These are phyloP conservation scores for Mucor indicus DNA, from an alignment of 371 early-diverging fungal genomes.

Conservation along the genomic window DNA sequence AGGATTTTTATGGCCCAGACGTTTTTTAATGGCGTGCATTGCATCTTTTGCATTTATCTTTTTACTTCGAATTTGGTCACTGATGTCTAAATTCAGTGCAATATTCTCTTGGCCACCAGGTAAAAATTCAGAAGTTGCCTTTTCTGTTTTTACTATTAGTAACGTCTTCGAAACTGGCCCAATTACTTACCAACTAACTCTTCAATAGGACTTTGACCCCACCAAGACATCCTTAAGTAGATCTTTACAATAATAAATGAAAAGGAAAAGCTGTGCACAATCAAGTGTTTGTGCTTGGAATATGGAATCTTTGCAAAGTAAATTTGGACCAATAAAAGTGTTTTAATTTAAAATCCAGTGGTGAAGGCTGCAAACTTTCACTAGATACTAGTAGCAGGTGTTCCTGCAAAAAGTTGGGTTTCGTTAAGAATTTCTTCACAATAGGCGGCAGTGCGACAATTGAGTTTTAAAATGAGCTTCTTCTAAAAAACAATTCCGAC, in stretches of 20 bases:
- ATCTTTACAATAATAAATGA: conserved; percentile 4
- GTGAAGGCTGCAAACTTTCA: too few relatives aligned
- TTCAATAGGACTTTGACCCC: conserved; percentile 41
- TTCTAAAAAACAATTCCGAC: too few relatives aligned
- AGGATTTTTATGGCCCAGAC: conserved; percentile 84
- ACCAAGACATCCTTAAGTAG: conserved; percentile 37
- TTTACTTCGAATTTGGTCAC: conserved; percentile 91
- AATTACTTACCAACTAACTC: conserved; percentile 42
- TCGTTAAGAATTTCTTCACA: too few relatives aligned
- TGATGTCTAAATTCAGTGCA: conserved; percentile 80
- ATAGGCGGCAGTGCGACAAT: too few relatives aligned
- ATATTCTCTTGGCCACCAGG: conserved; percentile 87
- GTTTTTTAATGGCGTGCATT: conserved; percentile 68
- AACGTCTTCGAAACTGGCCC: too few relatives aligned
- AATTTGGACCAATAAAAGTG: too few relatives aligned
- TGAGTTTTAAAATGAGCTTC: too few relatives aligned
- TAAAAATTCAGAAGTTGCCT: conserved; percentile 87
- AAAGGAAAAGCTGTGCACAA: too few relatives aligned
- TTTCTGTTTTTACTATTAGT: conserved; percentile 46
- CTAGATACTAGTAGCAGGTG: too few relatives aligned
- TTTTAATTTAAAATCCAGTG: too few relatives aligned
- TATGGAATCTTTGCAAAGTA: too few relatives aligned
- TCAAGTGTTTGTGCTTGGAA: neutral
- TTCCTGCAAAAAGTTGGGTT: too few relatives aligned
- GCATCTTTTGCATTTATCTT: conserved; percentile 80